Base-by-base conservation (phyloP, 192 early-diverging fungal genomes). In the Mortierella claussenii region DNA sequence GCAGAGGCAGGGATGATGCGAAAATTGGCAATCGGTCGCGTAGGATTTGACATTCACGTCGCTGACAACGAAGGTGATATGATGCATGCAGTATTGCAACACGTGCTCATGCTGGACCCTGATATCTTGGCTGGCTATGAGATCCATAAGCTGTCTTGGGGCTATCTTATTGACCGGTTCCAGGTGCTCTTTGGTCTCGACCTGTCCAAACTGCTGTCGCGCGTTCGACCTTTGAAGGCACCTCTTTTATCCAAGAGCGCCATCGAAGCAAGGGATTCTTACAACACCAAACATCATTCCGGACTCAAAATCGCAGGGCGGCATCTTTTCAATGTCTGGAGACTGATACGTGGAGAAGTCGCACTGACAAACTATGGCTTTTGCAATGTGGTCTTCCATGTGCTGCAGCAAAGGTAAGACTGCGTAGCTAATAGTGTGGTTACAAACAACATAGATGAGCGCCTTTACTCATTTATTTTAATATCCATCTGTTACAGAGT, bases 121-220 rank as follows among this genome's bases (percentile, higher is more conserved):
- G 96, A 98, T 61, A 87, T 98, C 46, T 62, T 97, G 21, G 80
- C 89, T 11, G 97, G 97, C 2, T 98, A 93, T 60, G 96, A 98
- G 42, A 65, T 97, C 4, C 90, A 98, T 34, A 84, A 79, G 21
- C 58, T 88, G 10, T 97, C 95, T 0, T 98, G 96, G 97, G 97
- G 97, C 3, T 98, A 94, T 65, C 28, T 68, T 23, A 44, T 80
- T 11, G 61, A 81, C 21, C 49, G 61, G 33, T 67, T 64, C 28
- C 61, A 65, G 37, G 52, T 42, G 12, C 27, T 60, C 20, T 67
- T 55, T 33, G 26, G 43, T 1, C 36, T 61, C 18, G 75, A 80
- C 71, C 69, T 68, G 63, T 60, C 64, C 40, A 76, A 76, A 33
- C 24, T 76, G 8, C 46, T 76, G 0, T 76, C 71, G 6, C 54